Percentiles rank a stretch among this genome's conserved stretches.
Conservation (phyloP, 495 filamentous ascomycete genomes). For the Neurospora intermedia region DNA sequence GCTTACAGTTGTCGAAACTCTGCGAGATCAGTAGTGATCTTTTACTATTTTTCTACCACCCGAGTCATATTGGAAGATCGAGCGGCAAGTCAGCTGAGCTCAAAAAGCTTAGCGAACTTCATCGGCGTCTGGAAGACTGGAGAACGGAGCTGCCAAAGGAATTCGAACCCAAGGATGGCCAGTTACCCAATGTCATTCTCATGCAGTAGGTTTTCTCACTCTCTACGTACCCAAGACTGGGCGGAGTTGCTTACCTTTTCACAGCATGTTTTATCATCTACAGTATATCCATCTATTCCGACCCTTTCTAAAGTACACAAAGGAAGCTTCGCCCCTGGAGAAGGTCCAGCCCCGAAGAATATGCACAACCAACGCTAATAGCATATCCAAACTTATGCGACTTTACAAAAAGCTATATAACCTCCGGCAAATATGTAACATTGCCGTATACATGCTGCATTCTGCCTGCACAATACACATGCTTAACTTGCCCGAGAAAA, state of each 20-base stretch:
- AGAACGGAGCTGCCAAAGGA: conserved; percentile 75
- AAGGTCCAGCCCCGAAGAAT: conserved; percentile 86
- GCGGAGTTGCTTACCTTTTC: conserved; percentile 19
- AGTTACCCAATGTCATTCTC: conserved; percentile 76
- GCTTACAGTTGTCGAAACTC: conserved; percentile 68
- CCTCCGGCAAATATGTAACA: conserved; percentile 85
- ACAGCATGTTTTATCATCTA: conserved; percentile 92
- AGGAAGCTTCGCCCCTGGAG: conserved; percentile 62
- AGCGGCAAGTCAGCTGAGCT: conserved; percentile 58
- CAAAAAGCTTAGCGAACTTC: conserved; percentile 86
- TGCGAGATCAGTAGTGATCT: conserved; percentile 93
- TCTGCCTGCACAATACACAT: conserved; percentile 90
- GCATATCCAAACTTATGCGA: conserved; percentile 83
- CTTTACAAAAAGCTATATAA: conserved; percentile 90
- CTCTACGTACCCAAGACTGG: background rate
- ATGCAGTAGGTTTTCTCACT: conserved; percentile 68
- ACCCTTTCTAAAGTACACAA: conserved; percentile 87
- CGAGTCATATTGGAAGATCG: conserved; percentile 48
- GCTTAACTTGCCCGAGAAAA: conserved; percentile 84
- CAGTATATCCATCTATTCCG: conserved; percentile 96
- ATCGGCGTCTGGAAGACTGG: conserved; percentile 86
- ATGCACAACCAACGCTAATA: conserved; percentile 77
- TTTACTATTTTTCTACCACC: conserved; percentile 84
- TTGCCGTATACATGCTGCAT: conserved; percentile 90
- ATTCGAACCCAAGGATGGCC: conserved; percentile 79